Conservation (phyloP, 441 rosid genomes). For the Mallotus repandus region DNA sequence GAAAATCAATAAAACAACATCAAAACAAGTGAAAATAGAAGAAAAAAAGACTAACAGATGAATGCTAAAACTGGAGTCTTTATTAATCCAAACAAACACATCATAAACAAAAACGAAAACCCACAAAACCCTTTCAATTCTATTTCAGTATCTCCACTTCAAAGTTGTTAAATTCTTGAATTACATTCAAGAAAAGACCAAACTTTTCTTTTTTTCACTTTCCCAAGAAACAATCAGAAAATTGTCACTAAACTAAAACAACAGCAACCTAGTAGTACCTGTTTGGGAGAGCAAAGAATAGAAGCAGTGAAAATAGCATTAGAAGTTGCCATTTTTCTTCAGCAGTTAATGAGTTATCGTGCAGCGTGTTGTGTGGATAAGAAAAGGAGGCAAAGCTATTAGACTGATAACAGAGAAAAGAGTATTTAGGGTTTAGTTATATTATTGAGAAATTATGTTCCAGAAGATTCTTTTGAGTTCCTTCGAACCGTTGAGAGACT, state of each 20-base stretch:
- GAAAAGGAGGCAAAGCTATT: conserved; percentile 24
- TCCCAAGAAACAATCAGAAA: too few species aligned
- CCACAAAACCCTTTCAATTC: neutral
- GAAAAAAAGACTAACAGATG: neutral
- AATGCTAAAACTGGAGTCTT: neutral
- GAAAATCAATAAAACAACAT: neutral
- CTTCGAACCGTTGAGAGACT: conserved; percentile 23
- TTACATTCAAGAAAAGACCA: neutral
- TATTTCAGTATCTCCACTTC: neutral
- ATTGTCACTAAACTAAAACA: too few species aligned
- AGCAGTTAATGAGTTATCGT: neutral
- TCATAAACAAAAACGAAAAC: neutral
- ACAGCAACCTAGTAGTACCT: conserved; percentile 36
- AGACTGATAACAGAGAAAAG: neutral
- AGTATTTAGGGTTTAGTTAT: conserved; percentile 33
- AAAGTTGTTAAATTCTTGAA: neutral
- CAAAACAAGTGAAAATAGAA: neutral
- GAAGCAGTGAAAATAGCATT: conserved; percentile 72
- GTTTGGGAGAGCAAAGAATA: conserved; percentile 67
- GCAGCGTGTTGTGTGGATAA: conserved; percentile 34
- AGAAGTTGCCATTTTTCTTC: conserved; percentile 65
- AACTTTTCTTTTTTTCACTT: neutral
- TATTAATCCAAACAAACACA: neutral
- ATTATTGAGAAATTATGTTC: conserved; percentile 37
- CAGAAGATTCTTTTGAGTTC: conserved; percentile 59